These are phyloP conservation scores for Backusella sp. DNA, from an alignment of 192 early-diverging fungal species.

Conservation along the genomic window DNA sequence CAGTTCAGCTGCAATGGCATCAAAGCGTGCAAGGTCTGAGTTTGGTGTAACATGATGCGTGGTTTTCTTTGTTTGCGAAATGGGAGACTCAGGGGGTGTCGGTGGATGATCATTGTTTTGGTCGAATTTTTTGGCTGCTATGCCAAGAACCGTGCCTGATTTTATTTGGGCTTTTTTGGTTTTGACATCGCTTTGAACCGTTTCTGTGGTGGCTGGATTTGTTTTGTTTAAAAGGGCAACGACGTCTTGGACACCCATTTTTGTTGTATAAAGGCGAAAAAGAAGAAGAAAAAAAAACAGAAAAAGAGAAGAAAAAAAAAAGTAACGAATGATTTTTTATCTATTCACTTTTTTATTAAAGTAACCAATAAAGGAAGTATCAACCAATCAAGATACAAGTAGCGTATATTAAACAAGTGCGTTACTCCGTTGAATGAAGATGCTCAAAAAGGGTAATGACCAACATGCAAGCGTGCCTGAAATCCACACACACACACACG, in stretches of 20 bases:
- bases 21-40: background rate
- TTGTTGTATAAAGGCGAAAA: background rate
- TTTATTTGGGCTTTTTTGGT: background rate
- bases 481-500: too few relatives aligned
- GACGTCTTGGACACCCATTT: background rate
- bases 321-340: background rate
- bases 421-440: background rate
- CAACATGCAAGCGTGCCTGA: background rate
- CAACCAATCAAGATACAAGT: background rate
- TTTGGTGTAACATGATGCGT: background rate
- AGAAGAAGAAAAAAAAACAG: background rate
- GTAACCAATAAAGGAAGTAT: background rate
- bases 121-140: background rate
- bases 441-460: background rate
- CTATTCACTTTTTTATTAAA: background rate
- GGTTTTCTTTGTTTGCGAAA: background rate
- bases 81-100: background rate
- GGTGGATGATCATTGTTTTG: background rate
- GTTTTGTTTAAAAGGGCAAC: background rate
- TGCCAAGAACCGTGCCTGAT: background rate
- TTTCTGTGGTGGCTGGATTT: background rate
- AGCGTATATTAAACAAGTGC: background rate
- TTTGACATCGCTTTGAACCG: background rate
- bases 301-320: background rate
- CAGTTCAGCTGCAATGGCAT: slow-evolving; percentile 11